Percentiles rank a stretch among this genome's conserved stretches.
These are phyloP conservation scores for Fusarium buharicum DNA, from an alignment of 2,329 filamentous ascomycete species.

Conservation along the genomic window DNA sequence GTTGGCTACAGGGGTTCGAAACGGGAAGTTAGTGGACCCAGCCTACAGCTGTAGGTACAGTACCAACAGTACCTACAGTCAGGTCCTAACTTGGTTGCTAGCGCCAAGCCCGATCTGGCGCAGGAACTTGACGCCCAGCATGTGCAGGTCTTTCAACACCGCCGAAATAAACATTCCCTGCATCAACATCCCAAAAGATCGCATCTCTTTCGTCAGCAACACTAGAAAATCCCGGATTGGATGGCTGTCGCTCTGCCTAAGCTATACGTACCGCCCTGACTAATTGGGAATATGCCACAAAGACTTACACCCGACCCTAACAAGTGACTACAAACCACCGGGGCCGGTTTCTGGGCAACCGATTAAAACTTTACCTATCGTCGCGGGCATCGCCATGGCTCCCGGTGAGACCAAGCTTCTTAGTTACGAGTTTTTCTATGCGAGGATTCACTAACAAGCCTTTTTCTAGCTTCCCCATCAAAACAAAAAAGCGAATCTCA, in stretches of 20 bases:
- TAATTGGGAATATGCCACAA: conserved; percentile 36
- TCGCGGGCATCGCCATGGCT: conserved; percentile 42
- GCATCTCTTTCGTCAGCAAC: conserved; percentile 8
- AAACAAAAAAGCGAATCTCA: conserved; percentile 60
- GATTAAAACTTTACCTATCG: conserved; percentile 12
- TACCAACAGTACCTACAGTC: background rate
- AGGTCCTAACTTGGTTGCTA: background rate
- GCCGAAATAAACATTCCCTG: conserved; percentile 28
- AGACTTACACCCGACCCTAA: conserved; percentile 17
- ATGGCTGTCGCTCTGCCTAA: conserved; percentile 36
- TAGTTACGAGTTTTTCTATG: background rate
- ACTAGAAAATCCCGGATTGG: conserved; percentile 17
- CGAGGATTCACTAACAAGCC: conserved; percentile 23
- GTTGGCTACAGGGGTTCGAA: conserved; percentile 23
- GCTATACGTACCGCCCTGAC: conserved; percentile 31
- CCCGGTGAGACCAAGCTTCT: conserved; percentile 39
- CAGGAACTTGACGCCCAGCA: conserved; percentile 9
- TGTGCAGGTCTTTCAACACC: conserved; percentile 17
- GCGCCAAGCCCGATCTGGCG: conserved; percentile 8
- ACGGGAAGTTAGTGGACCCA: conserved; percentile 20
- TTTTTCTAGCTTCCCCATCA: conserved; percentile 45
- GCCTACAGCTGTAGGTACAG: no score
- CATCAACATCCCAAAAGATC: conserved; percentile 31
- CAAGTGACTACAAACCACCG: conserved; percentile 32
- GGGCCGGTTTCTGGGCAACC: conserved; percentile 28